Conservation (phyloP, 2,329 filamentous ascomycete species). For the Amphichorda felina region DNA sequence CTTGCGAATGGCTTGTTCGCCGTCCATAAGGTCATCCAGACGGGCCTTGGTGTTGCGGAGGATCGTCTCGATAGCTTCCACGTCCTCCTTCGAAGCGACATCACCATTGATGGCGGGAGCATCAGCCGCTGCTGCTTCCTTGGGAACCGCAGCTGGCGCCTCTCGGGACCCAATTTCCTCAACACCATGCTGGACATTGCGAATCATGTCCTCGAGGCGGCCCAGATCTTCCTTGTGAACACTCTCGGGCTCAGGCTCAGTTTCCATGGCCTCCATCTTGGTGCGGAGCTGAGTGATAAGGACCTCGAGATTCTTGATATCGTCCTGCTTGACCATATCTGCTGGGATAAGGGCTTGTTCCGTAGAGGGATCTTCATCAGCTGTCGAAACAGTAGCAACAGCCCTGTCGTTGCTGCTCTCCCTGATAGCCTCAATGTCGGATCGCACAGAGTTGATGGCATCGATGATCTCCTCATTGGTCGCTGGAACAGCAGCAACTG, state of each 20-base stretch:
- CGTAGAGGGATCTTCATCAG: conserved; percentile 4
- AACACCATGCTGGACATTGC: conserved; percentile 5
- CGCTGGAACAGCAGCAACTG: conserved; percentile 61
- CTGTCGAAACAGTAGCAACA: conserved; percentile 21
- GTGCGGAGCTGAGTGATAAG: conserved; percentile 71
- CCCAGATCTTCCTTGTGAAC: conserved; percentile 41
- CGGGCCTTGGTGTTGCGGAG: conserved; percentile 81
- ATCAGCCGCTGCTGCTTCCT: conserved; percentile 14
- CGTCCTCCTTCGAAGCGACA: conserved; percentile 57
- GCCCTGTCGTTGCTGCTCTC: conserved; percentile 38
- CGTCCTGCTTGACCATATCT: conserved; percentile 51
- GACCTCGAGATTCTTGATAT: conserved; percentile 76
- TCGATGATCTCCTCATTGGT: conserved; percentile 67
- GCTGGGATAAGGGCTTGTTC: conserved; percentile 20
- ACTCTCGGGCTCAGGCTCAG: conserved; percentile 14
- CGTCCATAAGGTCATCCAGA: conserved; percentile 68
- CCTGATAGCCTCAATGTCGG: conserved; percentile 70
- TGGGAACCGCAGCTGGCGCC: conserved; percentile 15
- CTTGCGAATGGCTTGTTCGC: conserved; percentile 57
- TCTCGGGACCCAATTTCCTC: conserved; percentile 25
- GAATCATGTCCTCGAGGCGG: conserved; percentile 40
- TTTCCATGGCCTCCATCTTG: conserved; percentile 56
- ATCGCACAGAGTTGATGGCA: conserved; percentile 54
- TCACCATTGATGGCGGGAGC: conserved; percentile 14
- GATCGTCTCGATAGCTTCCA: conserved; percentile 81